Conservation (phyloP, 2,329 filamentous ascomycete genomes). For the Diaporthe citriasiana region DNA sequence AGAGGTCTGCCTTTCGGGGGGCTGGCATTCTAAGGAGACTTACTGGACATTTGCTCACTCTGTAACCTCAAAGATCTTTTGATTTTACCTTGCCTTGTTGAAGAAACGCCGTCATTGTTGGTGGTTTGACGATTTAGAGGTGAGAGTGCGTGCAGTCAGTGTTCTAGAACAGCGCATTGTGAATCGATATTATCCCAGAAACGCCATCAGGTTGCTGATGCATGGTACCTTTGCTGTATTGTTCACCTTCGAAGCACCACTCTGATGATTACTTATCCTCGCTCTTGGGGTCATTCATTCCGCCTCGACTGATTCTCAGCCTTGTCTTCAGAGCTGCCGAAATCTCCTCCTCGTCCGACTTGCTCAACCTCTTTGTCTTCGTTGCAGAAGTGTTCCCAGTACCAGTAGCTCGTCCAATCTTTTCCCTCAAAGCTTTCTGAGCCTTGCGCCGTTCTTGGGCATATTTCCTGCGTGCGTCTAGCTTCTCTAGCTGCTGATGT, state of each 20-base stretch:
- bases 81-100: background rate
- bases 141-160: background rate
- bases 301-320: background rate
- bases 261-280: background rate
- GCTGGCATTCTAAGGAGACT: background rate
- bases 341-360: background rate
- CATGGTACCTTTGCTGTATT: no score
- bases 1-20: conserved; percentile 29
- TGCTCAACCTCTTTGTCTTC: no score
- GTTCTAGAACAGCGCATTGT: background rate
- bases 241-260: background rate
- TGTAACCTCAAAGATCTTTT: background rate
- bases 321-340: background rate
- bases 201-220: background rate
- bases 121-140: background rate
- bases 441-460: background rate
- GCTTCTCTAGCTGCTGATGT: background rate
- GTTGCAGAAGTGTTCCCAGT: background rate
- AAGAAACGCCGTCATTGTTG: background rate
- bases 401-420: background rate
- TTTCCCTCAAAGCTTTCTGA: background rate
- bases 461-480: background rate
- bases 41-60: background rate
- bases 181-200: background rate
- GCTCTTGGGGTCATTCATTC: background rate